Base-by-base conservation (phyloP, 1,284 basidiomycete genomes). In the Cutaneotrichosporon cavernicola region DNA sequence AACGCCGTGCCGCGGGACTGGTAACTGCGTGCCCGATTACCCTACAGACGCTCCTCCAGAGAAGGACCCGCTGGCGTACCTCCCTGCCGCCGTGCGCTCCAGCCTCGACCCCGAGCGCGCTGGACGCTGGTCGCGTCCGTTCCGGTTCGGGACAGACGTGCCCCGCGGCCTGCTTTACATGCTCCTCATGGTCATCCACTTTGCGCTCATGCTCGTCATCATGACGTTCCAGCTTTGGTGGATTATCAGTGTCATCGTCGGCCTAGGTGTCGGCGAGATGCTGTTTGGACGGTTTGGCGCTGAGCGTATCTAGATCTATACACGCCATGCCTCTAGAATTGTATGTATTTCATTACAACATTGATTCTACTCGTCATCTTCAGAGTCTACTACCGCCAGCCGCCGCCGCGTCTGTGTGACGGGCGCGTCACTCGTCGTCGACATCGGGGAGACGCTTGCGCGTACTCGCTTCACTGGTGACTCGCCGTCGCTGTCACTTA, bases 181-280 rank as follows among this genome's bases (percentile, higher is more conserved):
- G 26, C 61, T 78, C 21, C 73, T 75, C 56, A 63, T 66, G 8
- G 49, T 67, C 10, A 59, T 79, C 13, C 75, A 77, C 60, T 78
- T 75, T 57, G 55, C 72, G 8, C 66, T 79, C 56, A 79, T 79
- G 77, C 67, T 78, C 62, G 70, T 73, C 7, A 73, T 75, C 55
- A 81, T 80, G 80, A 77, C 75, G 6, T 81, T 78, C 72, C 75
- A 80, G 58, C 63, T 78, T 7, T 81, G 76, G 74, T 80, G 75
- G 66, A 73, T 78, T 64, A 66, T 80, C 46, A 58, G 67, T 1
- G 68, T 78, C 18, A 69, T 79, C n/a, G 58, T 77, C 9, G 80
- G 80, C 4, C 66, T 68, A 4, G 78, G 73, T 5, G 71, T 79
- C 10, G 65, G 26, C 13, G 80, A 81, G 63, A 65, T 70, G 46